These are phyloP conservation scores for Aureobasidium musti DNA, from an alignment of 2,329 filamentous ascomycete species.

Conservation along the genomic window DNA sequence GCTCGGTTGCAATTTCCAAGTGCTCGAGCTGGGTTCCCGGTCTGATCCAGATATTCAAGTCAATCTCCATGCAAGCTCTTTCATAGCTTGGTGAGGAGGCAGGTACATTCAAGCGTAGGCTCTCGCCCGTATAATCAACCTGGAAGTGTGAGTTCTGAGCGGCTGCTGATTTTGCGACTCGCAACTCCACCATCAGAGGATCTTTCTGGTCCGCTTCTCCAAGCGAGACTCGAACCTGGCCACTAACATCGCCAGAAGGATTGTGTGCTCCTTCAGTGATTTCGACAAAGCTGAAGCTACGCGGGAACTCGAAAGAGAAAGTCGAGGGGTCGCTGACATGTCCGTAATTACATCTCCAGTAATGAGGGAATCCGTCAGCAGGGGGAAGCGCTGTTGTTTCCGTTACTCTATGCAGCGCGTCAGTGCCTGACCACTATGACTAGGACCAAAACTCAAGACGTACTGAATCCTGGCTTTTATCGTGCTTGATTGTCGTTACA, in stretches of 20 bases:
- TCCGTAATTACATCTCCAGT: not conserved
- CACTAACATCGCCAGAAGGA: constrained; percentile 39
- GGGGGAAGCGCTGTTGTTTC: not conserved
- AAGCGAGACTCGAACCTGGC: constrained; percentile 44
- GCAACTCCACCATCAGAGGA: constrained; percentile 43
- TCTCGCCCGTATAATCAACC: constrained; percentile 34
- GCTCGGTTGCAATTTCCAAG: constrained; percentile 41
- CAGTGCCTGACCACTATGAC: not conserved
- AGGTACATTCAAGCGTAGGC: constrained; percentile 34
- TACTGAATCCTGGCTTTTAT: not conserved
- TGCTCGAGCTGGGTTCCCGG: constrained; percentile 40
- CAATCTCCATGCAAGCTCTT: constrained; percentile 44
- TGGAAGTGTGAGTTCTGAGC: constrained; percentile 40
- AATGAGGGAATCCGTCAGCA: constrained; percentile 9
- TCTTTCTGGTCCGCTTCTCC: constrained; percentile 41
- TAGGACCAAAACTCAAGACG: not conserved
- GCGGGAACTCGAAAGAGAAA: not conserved
- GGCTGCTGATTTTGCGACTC: constrained; percentile 43
- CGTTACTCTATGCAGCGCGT: not conserved
- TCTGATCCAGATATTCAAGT: constrained; percentile 44
- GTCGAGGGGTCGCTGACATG: not conserved
- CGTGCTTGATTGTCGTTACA: constrained; percentile 2
- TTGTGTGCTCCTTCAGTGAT: constrained; percentile 34
- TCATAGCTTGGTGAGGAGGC: constrained; percentile 27
- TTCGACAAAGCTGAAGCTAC: constrained; percentile 32